Percentiles rank a stretch among this genome's conserved stretches.
Conservation (phyloP, 805 yeast species). For the Clavispora fructus region DNA sequence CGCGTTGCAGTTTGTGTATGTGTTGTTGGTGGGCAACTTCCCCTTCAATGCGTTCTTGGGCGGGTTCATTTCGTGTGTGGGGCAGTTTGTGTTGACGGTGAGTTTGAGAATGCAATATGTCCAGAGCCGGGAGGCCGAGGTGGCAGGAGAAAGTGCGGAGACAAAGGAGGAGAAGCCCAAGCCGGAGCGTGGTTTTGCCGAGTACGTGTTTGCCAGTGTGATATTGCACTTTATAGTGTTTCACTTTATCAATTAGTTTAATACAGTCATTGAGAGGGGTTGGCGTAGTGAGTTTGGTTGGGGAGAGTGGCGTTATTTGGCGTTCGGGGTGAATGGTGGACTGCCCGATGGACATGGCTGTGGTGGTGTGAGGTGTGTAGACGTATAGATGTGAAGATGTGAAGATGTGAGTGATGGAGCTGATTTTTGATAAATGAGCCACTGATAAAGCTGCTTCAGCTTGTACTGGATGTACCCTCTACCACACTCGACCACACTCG, state of each 20-base stretch:
- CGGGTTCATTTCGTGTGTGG: conserved; percentile 88
- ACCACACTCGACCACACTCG: too few species aligned
- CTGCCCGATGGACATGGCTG: too few species aligned
- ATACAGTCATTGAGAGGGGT: too few species aligned
- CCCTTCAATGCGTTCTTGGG: conserved; percentile 97
- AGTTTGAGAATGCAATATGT: conserved; percentile 69
- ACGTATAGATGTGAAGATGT: too few species aligned
- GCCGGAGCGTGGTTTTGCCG: conserved; percentile 72
- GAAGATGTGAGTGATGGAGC: too few species aligned
- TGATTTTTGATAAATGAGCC: too few species aligned
- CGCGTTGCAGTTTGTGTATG: conserved; percentile 71
- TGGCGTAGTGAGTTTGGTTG: too few species aligned
- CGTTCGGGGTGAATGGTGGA: too few species aligned
- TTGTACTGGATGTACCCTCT: too few species aligned
- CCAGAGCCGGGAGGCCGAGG: conserved; percentile 2
- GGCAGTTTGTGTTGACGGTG: conserved; percentile 88
- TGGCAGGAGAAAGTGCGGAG: neutral
- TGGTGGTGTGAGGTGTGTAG: too few species aligned
- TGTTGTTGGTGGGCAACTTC: conserved; percentile 74
- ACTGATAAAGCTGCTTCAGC: too few species aligned
- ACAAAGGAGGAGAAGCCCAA: neutral
- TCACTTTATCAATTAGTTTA: conserved; percentile 74
- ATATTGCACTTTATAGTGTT: conserved; percentile 81
- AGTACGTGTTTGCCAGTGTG: conserved; percentile 81
- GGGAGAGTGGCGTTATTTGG: too few species aligned